phyloP scores from a whole-genome alignment of 805 yeast genomes.

The Clavispora asparagi region DNA sequence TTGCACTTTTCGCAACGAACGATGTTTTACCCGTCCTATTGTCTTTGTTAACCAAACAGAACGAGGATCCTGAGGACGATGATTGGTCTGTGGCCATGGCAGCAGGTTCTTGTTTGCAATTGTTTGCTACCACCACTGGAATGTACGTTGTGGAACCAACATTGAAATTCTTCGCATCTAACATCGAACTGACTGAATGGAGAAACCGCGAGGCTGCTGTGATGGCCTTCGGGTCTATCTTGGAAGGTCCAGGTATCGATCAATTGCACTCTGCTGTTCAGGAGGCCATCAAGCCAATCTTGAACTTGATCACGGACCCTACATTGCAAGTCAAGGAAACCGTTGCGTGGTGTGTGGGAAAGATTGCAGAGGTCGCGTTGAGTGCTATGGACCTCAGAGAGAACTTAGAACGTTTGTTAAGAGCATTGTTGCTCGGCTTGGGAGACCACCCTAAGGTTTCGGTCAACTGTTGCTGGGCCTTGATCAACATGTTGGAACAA shows the following conservation, averaged over 20 bases:
- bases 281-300: constrained; percentile 80
- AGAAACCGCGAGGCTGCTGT: constrained; percentile 94
- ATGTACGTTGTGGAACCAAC: constrained; percentile 83
- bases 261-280: constrained; percentile 63
- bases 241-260: constrained; percentile 86
- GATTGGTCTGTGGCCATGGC: constrained; percentile 99
- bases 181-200: constrained; percentile 61
- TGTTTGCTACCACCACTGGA: constrained; percentile 88
- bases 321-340: constrained; percentile 88
- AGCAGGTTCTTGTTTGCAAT: constrained; percentile 93
- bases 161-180: constrained; percentile 73
- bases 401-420: constrained; percentile 66
- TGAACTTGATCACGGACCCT: constrained; percentile 68
- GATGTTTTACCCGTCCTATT: constrained; percentile 87
- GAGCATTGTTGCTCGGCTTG: constrained; percentile 74
- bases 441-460: constrained; percentile 88
- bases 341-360: constrained; percentile 97
- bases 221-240: constrained; percentile 96
- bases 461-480: constrained; percentile 97
- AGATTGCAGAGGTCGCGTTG: constrained; percentile 84
- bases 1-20: constrained; percentile 77
- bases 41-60: constrained; percentile 75
- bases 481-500: constrained; percentile 88
- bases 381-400: constrained; percentile 64
- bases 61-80: constrained; percentile 91